Percentiles rank a stretch among this genome's conserved stretches.
Conservation (phyloP, 2,329 filamentous ascomycete species). For the Microascus cirrosus region DNA sequence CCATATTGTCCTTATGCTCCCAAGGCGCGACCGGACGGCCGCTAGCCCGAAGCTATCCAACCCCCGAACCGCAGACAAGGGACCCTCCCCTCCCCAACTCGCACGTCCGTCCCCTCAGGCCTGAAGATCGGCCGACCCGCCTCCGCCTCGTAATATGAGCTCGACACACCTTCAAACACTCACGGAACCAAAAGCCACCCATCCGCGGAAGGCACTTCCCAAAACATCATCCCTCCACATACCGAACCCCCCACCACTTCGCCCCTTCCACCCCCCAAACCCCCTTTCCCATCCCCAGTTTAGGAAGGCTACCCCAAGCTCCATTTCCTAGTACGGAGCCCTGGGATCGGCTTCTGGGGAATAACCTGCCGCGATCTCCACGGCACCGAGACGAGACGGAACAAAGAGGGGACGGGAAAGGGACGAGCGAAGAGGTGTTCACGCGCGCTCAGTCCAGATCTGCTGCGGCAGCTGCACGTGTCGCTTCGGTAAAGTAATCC, state of each 20-base stretch:
- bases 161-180: not conserved
- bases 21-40: no score
- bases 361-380: not conserved
- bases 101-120: not conserved
- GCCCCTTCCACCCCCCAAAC: no score
- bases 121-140: not conserved
- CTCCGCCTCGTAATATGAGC: not conserved
- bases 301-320: not conserved
- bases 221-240: not conserved
- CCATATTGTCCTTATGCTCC: no score
- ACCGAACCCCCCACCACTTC: not conserved
- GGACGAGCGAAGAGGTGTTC: not conserved
- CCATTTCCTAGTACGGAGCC: no score
- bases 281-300: not conserved
- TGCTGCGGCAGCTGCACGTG: no score
- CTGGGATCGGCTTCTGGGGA: not conserved
- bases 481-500: not conserved
- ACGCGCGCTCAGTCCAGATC: no score
- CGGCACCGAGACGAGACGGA: not conserved
- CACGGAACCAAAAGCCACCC: not conserved
- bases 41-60: no score
- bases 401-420: not conserved
- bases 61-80: no score
- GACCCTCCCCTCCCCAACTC: no score
- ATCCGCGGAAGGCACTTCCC: not conserved